Evolutionary conservation across 2,329 filamentous ascomycete genomes (phyloP), one percentile per base, ranked within the genome.

Genomic region (Fusarium lyarnte): DNA sequence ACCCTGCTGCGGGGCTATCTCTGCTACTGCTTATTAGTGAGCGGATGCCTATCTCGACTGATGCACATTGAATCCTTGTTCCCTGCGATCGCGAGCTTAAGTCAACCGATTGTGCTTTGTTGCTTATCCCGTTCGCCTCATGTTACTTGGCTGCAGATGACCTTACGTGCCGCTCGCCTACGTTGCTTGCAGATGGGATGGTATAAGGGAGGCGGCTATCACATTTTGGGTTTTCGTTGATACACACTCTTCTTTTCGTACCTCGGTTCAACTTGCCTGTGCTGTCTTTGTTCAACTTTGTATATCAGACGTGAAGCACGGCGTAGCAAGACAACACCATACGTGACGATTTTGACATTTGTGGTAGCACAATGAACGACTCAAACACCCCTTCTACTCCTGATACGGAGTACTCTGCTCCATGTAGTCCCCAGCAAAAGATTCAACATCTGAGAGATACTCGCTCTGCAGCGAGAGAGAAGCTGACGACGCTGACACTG

Each of bases 401-500:
- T n/a, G 79, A 84, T 70, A 87, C 85, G 49, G 85, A 87, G 74
- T 84, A 85, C 69, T 87, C 85, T 54, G 79, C 83, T 27, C 84
- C 83, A 46, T 82, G 78, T 42, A 87, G 84, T 69, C 84, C 85
- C 6, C 79, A 81, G 23, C 78, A 82, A 33, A 82, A 82, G 69
- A 76, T 69, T 46, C 76, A 78, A 23, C 66, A 78, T 17, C 74
- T 82, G 13, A 81, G 80, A 68, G 79, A 84, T 69, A 81, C 81
- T 49, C 83, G 86, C 59, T 74, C 80, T 38, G 77, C 80, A 35
- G 84, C 86, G 21, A 83, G 78, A 72, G 84, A 87, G 74, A 88
- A 89, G 73, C 78, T 91, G 39, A 81, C 83, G 46, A 81, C 82
- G 70, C 79, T 91, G 43, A 87, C 84, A 14, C 78, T 88, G 46